Conservation (phyloP, 2,329 filamentous ascomycete genomes). For the Diaporthe humulicola region DNA sequence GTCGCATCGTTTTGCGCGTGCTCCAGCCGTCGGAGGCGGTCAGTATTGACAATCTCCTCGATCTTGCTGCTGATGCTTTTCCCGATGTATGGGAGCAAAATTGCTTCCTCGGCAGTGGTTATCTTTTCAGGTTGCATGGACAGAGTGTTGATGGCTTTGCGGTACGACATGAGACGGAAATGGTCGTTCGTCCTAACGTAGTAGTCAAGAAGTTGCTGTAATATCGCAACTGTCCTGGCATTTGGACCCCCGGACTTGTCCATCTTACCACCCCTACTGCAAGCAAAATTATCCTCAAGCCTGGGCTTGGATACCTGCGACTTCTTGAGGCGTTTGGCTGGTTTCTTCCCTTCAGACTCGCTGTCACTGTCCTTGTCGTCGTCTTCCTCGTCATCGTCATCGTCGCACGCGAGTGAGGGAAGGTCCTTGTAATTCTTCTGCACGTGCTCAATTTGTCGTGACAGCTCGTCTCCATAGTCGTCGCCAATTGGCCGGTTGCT, state of each 20-base stretch:
- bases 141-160: constrained; percentile 81
- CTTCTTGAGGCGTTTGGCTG: constrained; percentile 40
- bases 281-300: constrained; percentile 66
- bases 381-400: constrained; percentile 58
- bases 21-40: constrained; percentile 79
- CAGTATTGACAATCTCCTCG: constrained; percentile 86
- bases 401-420: constrained; percentile 59
- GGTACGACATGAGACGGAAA: constrained; percentile 83
- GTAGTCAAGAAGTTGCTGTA: constrained; percentile 84
- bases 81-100: constrained; percentile 77
- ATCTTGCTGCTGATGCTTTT: constrained; percentile 84
- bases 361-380: constrained; percentile 38
- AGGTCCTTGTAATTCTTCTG: constrained; percentile 69
- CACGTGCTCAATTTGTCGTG: constrained; percentile 73
- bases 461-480: constrained; percentile 66
- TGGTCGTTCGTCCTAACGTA: constrained; percentile 82
- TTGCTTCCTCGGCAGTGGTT: constrained; percentile 77
- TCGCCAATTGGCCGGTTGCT: background rate
- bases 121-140: constrained; percentile 72
- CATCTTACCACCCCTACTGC: constrained; percentile 65
- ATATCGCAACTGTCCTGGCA: constrained; percentile 77
- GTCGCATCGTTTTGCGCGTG: constrained; percentile 75
- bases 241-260: constrained; percentile 75
- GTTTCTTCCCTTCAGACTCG: constrained; percentile 45
- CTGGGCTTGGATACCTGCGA: constrained; percentile 42